Conservation (phyloP, 352 stramenopile species). For the Globisporangium solare region DNA sequence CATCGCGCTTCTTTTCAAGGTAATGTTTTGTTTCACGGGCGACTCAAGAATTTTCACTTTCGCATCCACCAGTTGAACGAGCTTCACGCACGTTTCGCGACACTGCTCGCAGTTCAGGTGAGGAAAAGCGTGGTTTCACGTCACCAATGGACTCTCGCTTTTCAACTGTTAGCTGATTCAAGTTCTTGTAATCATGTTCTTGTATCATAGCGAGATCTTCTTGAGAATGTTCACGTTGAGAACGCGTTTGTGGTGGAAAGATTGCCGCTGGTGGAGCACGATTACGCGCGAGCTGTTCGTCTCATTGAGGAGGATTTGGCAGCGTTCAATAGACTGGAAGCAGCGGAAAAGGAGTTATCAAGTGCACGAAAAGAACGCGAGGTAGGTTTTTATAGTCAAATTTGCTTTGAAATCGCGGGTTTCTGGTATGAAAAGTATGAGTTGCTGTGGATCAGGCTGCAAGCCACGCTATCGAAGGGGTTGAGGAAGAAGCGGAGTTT, state of each 20-base stretch:
- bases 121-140: not conserved
- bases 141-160: not conserved
- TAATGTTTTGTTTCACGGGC: conserved; percentile 60
- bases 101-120: conserved; percentile 53
- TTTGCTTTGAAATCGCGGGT: too few relatives aligned
- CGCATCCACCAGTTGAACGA: conserved; percentile 52
- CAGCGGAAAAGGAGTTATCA: conserved; percentile 23
- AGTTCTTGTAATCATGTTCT: not conserved
- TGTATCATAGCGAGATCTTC: conserved; percentile 38
- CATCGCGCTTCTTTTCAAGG: conserved; percentile 58
- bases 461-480: conserved; percentile 50
- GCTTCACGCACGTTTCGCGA: conserved; percentile 30
- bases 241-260: conserved; percentile 47
- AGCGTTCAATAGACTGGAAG: conserved; percentile 21
- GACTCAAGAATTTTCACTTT: conserved; percentile 63
- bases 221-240: conserved; percentile 38
- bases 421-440: not conserved
- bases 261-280: conserved; percentile 47
- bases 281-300: conserved; percentile 38
- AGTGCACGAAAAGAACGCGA: conserved; percentile 38
- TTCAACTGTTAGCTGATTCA: not conserved
- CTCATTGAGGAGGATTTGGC: conserved; percentile 43
- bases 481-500: conserved; percentile 76
- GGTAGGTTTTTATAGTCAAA: conserved; percentile 13
- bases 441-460: conserved; percentile 20